phyloP scores from a whole-genome alignment of 768 basidiomycete genomes.

The Pleurotus pulmonarius region DNA sequence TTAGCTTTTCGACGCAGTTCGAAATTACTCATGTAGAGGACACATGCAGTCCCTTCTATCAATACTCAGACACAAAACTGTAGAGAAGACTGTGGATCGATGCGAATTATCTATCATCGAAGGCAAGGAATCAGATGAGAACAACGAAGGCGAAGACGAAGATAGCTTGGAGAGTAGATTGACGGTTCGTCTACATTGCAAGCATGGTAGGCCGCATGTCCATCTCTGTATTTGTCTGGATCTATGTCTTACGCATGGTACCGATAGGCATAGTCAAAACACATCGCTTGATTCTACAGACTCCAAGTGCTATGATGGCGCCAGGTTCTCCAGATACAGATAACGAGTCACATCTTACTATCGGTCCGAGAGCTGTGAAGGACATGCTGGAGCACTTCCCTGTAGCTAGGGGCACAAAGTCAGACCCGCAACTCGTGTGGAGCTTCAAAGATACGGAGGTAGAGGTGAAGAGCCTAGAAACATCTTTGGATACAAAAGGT shows the following conservation, averaged over 20 bases:
- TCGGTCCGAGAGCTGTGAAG: slow-evolving; percentile 69
- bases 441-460: slow-evolving; percentile 69
- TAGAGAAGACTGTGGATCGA: slow-evolving; percentile 74
- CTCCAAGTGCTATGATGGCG: slow-evolving; percentile 54
- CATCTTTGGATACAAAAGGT: slow-evolving; percentile 66
- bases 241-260: slow-evolving; percentile 6
- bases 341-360: slow-evolving; percentile 61
- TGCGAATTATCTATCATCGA: slow-evolving; percentile 74
- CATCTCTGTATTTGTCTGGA: neutral
- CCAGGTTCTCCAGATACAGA: slow-evolving; percentile 59
- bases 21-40: slow-evolving; percentile 4
- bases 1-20: neutral
- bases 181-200: slow-evolving; percentile 72
- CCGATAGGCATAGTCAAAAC: slow-evolving; percentile 74
- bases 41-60: slow-evolving; percentile 57
- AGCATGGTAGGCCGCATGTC: slow-evolving; percentile 58
- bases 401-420: slow-evolving; percentile 52
- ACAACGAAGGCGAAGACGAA: slow-evolving; percentile 33
- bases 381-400: slow-evolving; percentile 85
- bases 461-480: slow-evolving; percentile 63
- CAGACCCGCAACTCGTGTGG: slow-evolving; percentile 81
- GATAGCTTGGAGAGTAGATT: slow-evolving; percentile 72
- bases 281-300: slow-evolving; percentile 63
- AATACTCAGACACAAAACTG: slow-evolving; percentile 67
- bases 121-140: neutral